phyloP scores from a whole-genome alignment of 192 early-diverging fungal genomes.

The Physocladia obscura region DNA sequence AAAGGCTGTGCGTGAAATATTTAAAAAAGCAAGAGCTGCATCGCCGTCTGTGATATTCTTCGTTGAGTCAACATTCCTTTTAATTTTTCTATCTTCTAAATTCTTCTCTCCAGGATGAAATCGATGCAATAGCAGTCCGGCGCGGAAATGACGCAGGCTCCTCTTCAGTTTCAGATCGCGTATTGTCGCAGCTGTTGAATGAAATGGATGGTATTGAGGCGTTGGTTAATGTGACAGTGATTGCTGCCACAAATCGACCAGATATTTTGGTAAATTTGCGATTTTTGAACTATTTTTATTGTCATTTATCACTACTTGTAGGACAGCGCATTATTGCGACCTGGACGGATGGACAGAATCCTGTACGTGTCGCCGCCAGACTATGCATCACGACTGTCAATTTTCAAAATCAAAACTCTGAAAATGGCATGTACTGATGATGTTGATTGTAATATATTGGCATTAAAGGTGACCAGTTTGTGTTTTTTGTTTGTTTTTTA shows the following conservation, averaged over 20 bases:
- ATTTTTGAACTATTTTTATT: not conserved
- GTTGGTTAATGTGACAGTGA: slow-evolving; percentile 91
- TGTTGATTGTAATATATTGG: slow-evolving; percentile 69
- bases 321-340: slow-evolving; percentile 89
- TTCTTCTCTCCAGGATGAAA: slow-evolving; percentile 75
- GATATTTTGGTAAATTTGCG: slow-evolving; percentile 75
- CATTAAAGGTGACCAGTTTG: too few relatives aligned
- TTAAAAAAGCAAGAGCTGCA: slow-evolving; percentile 89
- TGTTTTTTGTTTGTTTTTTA: too few relatives aligned
- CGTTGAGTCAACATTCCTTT: slow-evolving; percentile 64
- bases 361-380: slow-evolving; percentile 94
- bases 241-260: slow-evolving; percentile 96
- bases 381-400: slow-evolving; percentile 67
- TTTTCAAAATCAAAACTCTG: slow-evolving; percentile 72
- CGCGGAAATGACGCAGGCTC: slow-evolving; percentile 67
- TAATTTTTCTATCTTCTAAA: not conserved
- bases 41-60: slow-evolving; percentile 97
- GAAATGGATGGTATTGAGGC: slow-evolving; percentile 97
- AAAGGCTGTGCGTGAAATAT: slow-evolving; percentile 92
- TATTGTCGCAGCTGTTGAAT: slow-evolving; percentile 88
- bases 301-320: not conserved
- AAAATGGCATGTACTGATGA: slow-evolving; percentile 72
- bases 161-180: slow-evolving; percentile 91
- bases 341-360: slow-evolving; percentile 92
- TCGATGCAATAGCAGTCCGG: slow-evolving; percentile 90